These are phyloP conservation scores for Alloteropsis angusta DNA, from an alignment of 202 grass and related monocot genomes.

Conservation along the genomic window DNA sequence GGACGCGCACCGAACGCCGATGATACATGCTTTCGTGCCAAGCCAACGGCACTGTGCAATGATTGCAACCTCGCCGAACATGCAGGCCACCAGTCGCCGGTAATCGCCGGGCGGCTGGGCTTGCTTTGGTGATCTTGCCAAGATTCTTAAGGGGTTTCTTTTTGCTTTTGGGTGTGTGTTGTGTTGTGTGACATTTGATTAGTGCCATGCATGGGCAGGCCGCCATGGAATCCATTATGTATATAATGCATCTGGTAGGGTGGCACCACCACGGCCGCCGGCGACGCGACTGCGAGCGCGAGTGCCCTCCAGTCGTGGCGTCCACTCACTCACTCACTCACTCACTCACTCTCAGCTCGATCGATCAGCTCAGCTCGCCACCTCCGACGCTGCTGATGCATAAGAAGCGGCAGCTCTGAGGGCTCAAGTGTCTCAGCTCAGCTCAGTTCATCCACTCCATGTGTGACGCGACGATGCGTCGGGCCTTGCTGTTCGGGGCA, in stretches of 20 bases:
- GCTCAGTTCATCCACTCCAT: background rate
- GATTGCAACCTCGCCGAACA: conserved; percentile 32
- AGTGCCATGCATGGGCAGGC: background rate
- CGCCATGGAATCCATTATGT: conserved; percentile 42
- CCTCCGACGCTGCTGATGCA: background rate
- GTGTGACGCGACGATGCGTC: background rate
- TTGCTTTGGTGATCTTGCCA: background rate
- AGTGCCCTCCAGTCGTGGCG: conserved; percentile 34
- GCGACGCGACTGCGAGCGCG: conserved; percentile 4
- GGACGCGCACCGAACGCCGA: conserved; percentile 31
- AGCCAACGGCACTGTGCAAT: conserved; percentile 13
- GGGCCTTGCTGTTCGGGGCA: background rate
- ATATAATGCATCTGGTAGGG: conserved; percentile 26
- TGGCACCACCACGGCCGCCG: conserved; percentile 1
- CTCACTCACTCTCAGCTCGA: too few relatives aligned
- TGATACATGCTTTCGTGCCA: conserved; percentile 1
- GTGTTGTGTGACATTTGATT: background rate
- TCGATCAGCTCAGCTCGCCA: background rate
- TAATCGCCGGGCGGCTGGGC: background rate
- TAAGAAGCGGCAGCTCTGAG: conserved; percentile 29
- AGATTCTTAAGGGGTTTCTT: conserved; percentile 6
- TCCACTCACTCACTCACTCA: conserved; percentile 25
- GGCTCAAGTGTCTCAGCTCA: conserved; percentile 1
- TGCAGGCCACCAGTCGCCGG: background rate
- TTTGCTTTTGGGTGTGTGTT: background rate